Evolutionary conservation across 352 stramenopile genomes (phyloP), one percentile per base, ranked within the genome.

Genomic region (Pythium diclinum): DNA sequence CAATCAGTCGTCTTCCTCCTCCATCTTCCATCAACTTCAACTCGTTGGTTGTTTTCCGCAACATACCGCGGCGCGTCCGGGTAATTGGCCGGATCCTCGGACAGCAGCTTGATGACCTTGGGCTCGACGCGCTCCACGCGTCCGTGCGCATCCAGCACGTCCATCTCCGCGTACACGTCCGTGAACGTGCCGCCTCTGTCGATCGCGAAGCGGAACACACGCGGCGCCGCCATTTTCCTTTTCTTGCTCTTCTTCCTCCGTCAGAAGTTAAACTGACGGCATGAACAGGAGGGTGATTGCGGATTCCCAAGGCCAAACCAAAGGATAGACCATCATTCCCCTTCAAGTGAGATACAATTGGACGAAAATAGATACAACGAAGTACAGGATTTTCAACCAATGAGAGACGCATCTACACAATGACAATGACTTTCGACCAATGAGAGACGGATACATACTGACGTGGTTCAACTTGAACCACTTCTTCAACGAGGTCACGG

Each of bases 111-210:
- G 61, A 97, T 95, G 19, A 99, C 95, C 36, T 85, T 87, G 23
- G 83, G 74, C 10, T 72, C 66, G 57, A 92, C 77, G 42, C 79
- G 68, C 47, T 77, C 68, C 36, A 89, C 72, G 36, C 61, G 19
- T 19, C 81, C 77, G 28, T 72, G 36, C 10, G 68, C 71, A 70
- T 96, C 80, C 21, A 87, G 55, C 28, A 92, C 83, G 61, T 96
- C 89, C 64, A 98, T 91, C 75, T 94, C 90, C 30, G 92, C 96
- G 66, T 98, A 97, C n/a, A 99, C 85, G 73, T 99, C 97, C 21
- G 96, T 99, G 79, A 99, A 99, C 36, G 97, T 99, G 30, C 95
- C 91, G 61, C 97, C 94, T 62, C 96, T 94, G 76, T 99, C 97
- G 68, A 99, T 99, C 52, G 91, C 85, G 71, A 99, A 98, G 73